These are phyloP conservation scores for Clonostachys byssicola DNA, from an alignment of 2,329 filamentous ascomycete genomes.

Conservation along the genomic window DNA sequence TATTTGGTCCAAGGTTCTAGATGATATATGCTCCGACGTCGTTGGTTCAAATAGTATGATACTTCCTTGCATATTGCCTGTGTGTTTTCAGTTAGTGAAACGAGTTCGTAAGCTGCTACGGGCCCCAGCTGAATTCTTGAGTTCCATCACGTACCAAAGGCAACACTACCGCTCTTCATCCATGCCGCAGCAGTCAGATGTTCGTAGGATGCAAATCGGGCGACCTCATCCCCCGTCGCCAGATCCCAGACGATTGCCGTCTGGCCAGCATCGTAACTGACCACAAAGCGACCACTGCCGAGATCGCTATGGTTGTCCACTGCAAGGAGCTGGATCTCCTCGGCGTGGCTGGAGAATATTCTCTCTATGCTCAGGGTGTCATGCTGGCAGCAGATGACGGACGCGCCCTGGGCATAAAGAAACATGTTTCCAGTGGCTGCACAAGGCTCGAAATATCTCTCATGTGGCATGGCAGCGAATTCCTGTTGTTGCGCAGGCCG, in stretches of 20 bases:
- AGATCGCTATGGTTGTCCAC: slow-evolving; percentile 90
- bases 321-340: slow-evolving; percentile 78
- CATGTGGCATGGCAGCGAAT: slow-evolving; percentile 44
- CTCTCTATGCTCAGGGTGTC: slow-evolving; percentile 88
- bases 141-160: slow-evolving; percentile 68
- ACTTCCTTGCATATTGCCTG: slow-evolving; percentile 88
- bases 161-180: slow-evolving; percentile 97
- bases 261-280: slow-evolving; percentile 88
- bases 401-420: slow-evolving; percentile 78
- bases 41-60: slow-evolving; percentile 92
- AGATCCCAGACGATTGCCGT: slow-evolving; percentile 97
- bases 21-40: slow-evolving; percentile 87
- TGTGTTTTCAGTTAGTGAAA: slow-evolving; percentile 10
- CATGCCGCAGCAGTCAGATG: slow-evolving; percentile 80
- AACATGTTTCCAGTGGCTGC: slow-evolving; percentile 89
- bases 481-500: slow-evolving; percentile 8
- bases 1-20: slow-evolving; percentile 85
- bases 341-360: slow-evolving; percentile 76
- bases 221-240: slow-evolving; percentile 83
- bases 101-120: background rate
- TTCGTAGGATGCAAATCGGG: slow-evolving; percentile 90
- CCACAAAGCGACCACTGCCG: slow-evolving; percentile 78
- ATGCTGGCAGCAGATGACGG: slow-evolving; percentile 85
- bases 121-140: background rate
- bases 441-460: slow-evolving; percentile 74